phyloP scores from a whole-genome alignment of 1,139 yeast genomes.

The Zygosaccharomyces sapae region DNA sequence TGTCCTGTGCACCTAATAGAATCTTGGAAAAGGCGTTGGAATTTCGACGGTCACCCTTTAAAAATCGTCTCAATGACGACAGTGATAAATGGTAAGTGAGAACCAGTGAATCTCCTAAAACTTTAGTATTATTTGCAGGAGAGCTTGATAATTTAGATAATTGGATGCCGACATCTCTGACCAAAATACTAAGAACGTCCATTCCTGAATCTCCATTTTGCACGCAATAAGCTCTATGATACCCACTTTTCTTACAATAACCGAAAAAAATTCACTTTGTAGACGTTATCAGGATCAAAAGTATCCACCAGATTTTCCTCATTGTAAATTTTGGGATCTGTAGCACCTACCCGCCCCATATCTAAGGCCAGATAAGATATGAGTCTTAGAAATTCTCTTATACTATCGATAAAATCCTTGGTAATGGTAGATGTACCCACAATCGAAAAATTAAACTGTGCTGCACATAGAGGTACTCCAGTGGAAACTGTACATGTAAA shows the following conservation, averaged over 20 bases:
- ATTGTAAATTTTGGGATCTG: conserved; percentile 21
- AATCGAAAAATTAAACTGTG: conserved; percentile 45
- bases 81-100: conserved; percentile 23
- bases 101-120: conserved; percentile 29
- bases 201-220: conserved; percentile 25
- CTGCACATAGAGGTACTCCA: conserved; percentile 40
- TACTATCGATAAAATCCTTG: conserved; percentile 39
- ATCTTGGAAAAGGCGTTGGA: conserved; percentile 16
- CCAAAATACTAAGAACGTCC: conserved; percentile 28
- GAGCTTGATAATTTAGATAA: conserved; percentile 25
- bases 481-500: conserved; percentile 33
- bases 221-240: conserved; percentile 23
- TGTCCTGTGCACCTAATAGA: conserved; percentile 11
- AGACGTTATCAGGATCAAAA: conserved; percentile 23
- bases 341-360: conserved; percentile 37
- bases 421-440: conserved; percentile 41
- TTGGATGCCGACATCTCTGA: conserved; percentile 33
- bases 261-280: conserved; percentile 30
- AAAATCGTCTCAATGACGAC: conserved; percentile 17
- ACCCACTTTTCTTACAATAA: conserved; percentile 26
- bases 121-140: conserved; percentile 19
- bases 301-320: conserved; percentile 31
- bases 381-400: conserved; percentile 49
- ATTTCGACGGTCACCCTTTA: conserved; percentile 15
- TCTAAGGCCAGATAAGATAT: conserved; percentile 56